Evolutionary conservation across 345 rosid species (phyloP), one percentile per base, ranked within the genome.

Genomic region (Rhizophora apiculata): DNA sequence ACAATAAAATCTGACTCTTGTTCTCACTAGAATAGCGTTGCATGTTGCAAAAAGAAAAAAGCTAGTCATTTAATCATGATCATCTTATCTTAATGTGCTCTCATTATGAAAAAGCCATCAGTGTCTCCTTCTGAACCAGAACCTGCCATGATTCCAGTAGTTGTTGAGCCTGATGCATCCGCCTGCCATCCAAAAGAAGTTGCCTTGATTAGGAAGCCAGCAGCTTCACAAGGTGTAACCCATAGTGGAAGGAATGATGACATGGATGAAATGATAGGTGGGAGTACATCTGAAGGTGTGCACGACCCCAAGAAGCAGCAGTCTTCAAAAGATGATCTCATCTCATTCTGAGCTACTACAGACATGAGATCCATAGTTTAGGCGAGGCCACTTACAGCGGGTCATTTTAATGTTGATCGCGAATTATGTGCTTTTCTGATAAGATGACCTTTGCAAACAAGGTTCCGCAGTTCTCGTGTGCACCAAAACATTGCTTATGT

Each of bases 111-210:
- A 71, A 85, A 79, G 74, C 95, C 96, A 6, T 65, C 77, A 1
- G 81, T 57, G 26, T 85, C 70, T 56, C 65, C 79, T 37, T 46
- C 75, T 32, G 87, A 70, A 64, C 88, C 85, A 4, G 93, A 94
- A 72, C 95, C 95, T 59, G 92, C 97, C 1, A 88, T 88, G 96
- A 94, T 94, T 74, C 96, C 93, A 3, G 92, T 88, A 37, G 84
- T 87, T 7, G 96, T 79, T 19, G 99, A 92, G 86, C 87, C 93
- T 4, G 91, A 92, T 43, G 96, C 89, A 29, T 86, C 91, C 6
- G 87, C 88, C 10, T 69, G 18, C 48, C 77, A 75, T 8, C 76
- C 63, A 20, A 94, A 80, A 75, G 90, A 88, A 71, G 92, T 87
- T 60, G 78, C 91, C 36, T 82, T 92, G 84, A 64, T 88, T 46